Percentiles rank a stretch among this genome's conserved stretches.
Evolutionary conservation across 208 protist species (phyloP).

Genomic region (Sergeia podlipaevii): DNA sequence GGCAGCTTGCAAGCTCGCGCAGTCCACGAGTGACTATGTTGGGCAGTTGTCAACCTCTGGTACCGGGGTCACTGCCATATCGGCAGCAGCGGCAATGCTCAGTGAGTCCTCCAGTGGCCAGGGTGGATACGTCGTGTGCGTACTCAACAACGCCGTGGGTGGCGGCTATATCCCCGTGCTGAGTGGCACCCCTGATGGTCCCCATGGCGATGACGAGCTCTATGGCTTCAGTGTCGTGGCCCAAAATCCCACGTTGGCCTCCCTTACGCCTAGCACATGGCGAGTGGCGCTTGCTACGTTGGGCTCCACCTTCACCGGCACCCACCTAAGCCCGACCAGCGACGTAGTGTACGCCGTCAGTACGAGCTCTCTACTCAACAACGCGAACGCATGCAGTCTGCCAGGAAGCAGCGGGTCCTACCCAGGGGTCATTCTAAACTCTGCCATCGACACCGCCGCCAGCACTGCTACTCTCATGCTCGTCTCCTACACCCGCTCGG

Average conservation of each 20-base stretch:
- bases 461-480: conserved; percentile 19
- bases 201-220: too few species aligned
- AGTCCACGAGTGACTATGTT: conserved; percentile 40
- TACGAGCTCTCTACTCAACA: conserved; percentile 21
- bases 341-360: conserved; percentile 53
- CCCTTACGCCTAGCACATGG: conserved; percentile 44
- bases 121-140: conserved; percentile 66
- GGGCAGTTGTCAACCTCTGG: conserved; percentile 20
- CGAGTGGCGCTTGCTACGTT: conserved; percentile 53
- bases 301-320: conserved; percentile 46
- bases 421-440: conserved; percentile 29
- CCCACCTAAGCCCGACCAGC: conserved; percentile 27
- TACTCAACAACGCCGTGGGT: conserved; percentile 20
- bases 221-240: conserved; percentile 46
- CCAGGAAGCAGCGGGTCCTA: conserved; percentile 22
- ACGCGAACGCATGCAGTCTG: conserved; percentile 42
- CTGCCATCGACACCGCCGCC: conserved; percentile 18
- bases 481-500: conserved; percentile 36
- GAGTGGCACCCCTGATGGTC: conserved; percentile 21
- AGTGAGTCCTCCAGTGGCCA: conserved; percentile 9
- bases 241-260: conserved; percentile 30
- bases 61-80: conserved; percentile 12
- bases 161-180: conserved; percentile 61
- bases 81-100: conserved; percentile 18
- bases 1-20: conserved; percentile 40